Percentiles rank a stretch among this genome's conserved stretches.
phyloP scores from a whole-genome alignment of 495 filamentous ascomycete species.

The Aspergillus conjunctus region DNA sequence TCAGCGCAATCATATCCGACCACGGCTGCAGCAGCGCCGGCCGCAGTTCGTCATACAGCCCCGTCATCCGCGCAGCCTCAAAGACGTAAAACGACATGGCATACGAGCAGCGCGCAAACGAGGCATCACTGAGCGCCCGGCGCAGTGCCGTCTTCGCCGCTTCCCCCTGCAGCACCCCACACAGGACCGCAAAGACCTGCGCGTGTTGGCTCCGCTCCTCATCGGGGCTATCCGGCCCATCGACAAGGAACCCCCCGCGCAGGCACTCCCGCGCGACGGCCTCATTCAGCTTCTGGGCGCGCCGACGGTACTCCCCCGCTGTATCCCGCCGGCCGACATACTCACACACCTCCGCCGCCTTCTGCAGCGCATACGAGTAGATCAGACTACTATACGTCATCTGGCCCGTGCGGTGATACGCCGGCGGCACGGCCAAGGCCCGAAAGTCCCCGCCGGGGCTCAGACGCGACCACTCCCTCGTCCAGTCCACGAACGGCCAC shows the following conservation, averaged over 20 bases:
- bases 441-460: constrained; percentile 24
- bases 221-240: constrained; percentile 21
- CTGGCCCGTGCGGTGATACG: constrained; percentile 18
- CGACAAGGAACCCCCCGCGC: constrained; percentile 12
- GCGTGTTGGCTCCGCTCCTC: constrained; percentile 31
- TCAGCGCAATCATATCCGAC: constrained; percentile 26
- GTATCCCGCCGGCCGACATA: constrained; percentile 23
- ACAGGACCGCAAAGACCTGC: constrained; percentile 32
- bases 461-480: constrained; percentile 20
- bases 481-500: constrained; percentile 38
- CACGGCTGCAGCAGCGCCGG: constrained; percentile 24
- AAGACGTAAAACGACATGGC: constrained; percentile 35
- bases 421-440: constrained; percentile 24
- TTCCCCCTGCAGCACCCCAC: constrained; percentile 18
- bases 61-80: constrained; percentile 24
- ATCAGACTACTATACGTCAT: constrained; percentile 25
- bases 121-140: constrained; percentile 7
- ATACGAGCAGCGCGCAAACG: constrained; percentile 26
- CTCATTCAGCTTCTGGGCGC: constrained; percentile 18
- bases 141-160: constrained; percentile 17
- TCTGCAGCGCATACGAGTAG: constrained; percentile 21
- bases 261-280: constrained; percentile 26
- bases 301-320: constrained; percentile 24
- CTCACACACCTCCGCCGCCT: constrained; percentile 24
- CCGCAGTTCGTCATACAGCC: constrained; percentile 26